Evolutionary conservation across 192 early-diverging fungal genomes (phyloP).

Genomic region (Coemansia sp.): DNA sequence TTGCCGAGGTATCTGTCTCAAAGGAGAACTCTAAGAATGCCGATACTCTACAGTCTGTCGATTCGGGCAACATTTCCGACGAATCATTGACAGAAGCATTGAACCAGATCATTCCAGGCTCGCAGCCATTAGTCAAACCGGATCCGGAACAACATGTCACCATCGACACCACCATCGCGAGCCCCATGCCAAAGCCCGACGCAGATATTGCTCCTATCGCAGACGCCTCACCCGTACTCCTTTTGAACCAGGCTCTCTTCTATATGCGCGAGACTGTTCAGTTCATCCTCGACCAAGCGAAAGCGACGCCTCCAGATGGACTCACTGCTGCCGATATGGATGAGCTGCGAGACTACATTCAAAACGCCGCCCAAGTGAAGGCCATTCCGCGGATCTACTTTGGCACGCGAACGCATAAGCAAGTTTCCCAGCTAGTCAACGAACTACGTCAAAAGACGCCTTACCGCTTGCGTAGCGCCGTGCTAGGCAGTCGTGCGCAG

Average conservation of each 20-base stretch:
- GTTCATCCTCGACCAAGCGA: slow-evolving; percentile 14
- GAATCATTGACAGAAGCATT: not conserved
- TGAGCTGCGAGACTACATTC: slow-evolving; percentile 13
- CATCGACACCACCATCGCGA: not conserved
- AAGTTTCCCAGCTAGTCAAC: slow-evolving; percentile 59
- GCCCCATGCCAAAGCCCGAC: not conserved
- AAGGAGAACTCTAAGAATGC: not conserved
- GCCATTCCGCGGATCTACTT: slow-evolving; percentile 52
- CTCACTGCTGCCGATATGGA: slow-evolving; percentile 18
- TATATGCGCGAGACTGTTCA: not conserved
- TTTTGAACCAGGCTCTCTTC: not conserved
- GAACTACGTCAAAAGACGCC: slow-evolving; percentile 60
- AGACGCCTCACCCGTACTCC: not conserved
- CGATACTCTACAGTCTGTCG: not conserved
- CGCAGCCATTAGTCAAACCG: not conserved
- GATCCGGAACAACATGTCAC: not conserved
- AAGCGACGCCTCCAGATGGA: slow-evolving; percentile 14
- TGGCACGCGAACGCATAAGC: slow-evolving; percentile 63
- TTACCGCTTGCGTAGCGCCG: slow-evolving; percentile 58
- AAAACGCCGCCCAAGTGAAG: not conserved
- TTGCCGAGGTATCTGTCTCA: not conserved
- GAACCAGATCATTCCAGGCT: not conserved
- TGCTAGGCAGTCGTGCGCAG: slow-evolving; percentile 58
- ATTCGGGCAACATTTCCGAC: not conserved
- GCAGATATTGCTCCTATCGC: not conserved